Percentiles rank a stretch among this genome's conserved stretches.
Conservation (phyloP, 257 asterid genomes). For the Ehretia macrophylla region DNA sequence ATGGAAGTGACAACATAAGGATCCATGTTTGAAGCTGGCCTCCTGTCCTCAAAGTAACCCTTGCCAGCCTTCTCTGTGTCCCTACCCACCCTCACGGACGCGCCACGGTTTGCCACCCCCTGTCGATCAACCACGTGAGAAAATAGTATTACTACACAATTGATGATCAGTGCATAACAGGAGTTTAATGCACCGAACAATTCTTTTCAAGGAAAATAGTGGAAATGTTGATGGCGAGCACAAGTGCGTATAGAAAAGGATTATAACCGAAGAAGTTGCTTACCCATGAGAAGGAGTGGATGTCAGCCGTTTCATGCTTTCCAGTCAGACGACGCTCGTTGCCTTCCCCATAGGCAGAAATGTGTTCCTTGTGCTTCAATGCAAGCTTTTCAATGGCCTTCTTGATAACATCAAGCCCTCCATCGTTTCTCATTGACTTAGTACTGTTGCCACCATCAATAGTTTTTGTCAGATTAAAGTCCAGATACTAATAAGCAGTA, state of each 20-base stretch:
- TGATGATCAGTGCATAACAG: too few species aligned
- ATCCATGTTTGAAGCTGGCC: slow-evolving; percentile 83
- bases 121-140: slow-evolving; percentile 7
- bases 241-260: not conserved
- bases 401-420: slow-evolving; percentile 26
- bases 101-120: slow-evolving; percentile 89
- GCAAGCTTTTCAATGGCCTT: slow-evolving; percentile 25
- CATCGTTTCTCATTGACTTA: slow-evolving; percentile 31
- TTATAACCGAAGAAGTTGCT: not conserved
- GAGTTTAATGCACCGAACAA: too few species aligned
- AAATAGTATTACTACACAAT: too few species aligned
- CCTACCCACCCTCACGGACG: slow-evolving; percentile 73
- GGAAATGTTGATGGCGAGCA: too few species aligned
- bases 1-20: slow-evolving; percentile 67
- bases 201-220: too few species aligned
- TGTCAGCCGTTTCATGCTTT: slow-evolving; percentile 36
- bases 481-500: not conserved
- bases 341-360: slow-evolving; percentile 37
- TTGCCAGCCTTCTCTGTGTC: slow-evolving; percentile 76
- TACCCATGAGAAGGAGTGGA: slow-evolving; percentile 34
- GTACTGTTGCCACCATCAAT: slow-evolving; percentile 14
- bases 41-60: slow-evolving; percentile 71
- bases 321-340: slow-evolving; percentile 38
- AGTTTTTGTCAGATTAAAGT: not conserved
- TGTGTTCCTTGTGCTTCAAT: slow-evolving; percentile 35